Percentiles rank a stretch among this genome's conserved stretches.
Conservation (phyloP, 2,329 filamentous ascomycete species). For the Diaporthe sp. region DNA sequence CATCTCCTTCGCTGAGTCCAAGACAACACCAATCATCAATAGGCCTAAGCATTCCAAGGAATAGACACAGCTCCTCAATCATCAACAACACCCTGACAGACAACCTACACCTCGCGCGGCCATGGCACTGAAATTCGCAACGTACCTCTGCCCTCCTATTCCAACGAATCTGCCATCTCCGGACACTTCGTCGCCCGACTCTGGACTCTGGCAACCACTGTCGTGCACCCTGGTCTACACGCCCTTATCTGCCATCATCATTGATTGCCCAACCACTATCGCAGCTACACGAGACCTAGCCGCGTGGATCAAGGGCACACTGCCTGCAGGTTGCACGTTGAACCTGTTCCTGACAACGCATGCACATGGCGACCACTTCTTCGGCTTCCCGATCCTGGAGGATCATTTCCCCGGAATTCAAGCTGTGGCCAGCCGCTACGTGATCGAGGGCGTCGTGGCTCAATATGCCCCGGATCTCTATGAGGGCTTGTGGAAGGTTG, state of each 20-base stretch:
- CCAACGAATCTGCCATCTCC: neutral
- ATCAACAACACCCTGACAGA: no score
- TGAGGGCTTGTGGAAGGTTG: neutral
- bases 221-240: conserved; percentile 2
- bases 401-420: neutral
- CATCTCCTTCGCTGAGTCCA: neutral
- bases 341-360: conserved; percentile 1
- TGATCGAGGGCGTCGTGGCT: neutral
- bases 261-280: conserved; percentile 13
- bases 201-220: neutral
- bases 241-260: neutral
- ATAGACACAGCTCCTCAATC: neutral
- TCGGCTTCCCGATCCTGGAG: conserved; percentile 17
- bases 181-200: neutral
- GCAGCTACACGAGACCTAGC: neutral
- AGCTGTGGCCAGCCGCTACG: conserved; percentile 8
- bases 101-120: no score
- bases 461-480: conserved; percentile 17
- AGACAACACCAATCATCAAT: neutral
- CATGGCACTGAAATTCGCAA: conserved; percentile 4
- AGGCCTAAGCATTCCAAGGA: no score
- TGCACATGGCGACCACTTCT: conserved; percentile 23
- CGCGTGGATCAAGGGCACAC: neutral
- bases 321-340: neutral
- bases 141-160: neutral